These are phyloP conservation scores for Suillus fuscotomentosus DNA, from an alignment of 768 basidiomycete genomes.

Conservation along the genomic window DNA sequence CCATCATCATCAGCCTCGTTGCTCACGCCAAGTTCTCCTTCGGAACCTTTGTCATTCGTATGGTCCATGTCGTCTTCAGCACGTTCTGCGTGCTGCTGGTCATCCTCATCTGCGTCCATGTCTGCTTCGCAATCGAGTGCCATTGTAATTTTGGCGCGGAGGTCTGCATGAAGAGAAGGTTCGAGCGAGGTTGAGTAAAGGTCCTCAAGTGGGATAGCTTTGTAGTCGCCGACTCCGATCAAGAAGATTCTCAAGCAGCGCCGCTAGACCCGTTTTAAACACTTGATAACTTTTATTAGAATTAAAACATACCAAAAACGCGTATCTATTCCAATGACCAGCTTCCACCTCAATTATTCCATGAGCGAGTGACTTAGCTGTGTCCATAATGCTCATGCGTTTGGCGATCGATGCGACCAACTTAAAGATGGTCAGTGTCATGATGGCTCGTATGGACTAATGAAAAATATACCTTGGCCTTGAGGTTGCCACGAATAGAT, in stretches of 20 bases:
- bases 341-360: slow-evolving; percentile 6
- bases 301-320: slow-evolving; percentile 4
- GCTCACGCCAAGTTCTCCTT: too few relatives aligned
- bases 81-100: too few relatives aligned
- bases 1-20: too few relatives aligned
- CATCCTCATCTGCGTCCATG: too few relatives aligned
- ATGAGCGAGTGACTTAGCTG: neutral
- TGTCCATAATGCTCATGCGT: slow-evolving; percentile 4
- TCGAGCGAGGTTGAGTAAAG: neutral
- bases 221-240: neutral
- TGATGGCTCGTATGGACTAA: neutral
- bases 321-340: slow-evolving; percentile 6
- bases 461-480: neutral
- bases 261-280: neutral
- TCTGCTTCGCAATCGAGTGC: too few relatives aligned
- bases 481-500: slow-evolving; percentile 1
- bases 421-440: neutral
- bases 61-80: too few relatives aligned
- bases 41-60: too few relatives aligned
- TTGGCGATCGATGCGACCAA: neutral
- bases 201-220: neutral
- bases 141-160: neutral
- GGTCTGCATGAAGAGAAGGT: neutral
- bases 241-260: neutral
- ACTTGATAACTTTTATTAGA: neutral